A percentile compares a stretch with the other conserved stretches of the same genome.
Conservation (phyloP, 345 rosid species). For the Pseudoturritis turrita region DNA sequence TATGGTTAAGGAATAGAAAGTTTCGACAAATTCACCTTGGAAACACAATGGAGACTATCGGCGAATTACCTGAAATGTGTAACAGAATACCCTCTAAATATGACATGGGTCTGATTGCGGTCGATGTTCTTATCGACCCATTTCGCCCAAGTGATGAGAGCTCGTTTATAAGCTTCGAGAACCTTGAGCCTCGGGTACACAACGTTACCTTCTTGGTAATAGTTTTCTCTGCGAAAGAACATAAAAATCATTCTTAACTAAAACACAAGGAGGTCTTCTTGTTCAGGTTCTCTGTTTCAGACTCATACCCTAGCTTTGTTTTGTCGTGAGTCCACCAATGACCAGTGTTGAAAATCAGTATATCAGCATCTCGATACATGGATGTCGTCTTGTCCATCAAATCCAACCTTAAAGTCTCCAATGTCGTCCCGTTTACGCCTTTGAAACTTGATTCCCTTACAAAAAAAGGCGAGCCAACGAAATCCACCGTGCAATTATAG, state of each 20-base stretch:
- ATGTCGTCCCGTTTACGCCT: conserved; percentile 42
- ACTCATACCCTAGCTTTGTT: conserved; percentile 69
- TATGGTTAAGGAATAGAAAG: background rate
- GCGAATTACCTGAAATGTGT: conserved; percentile 66
- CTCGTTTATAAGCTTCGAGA: conserved; percentile 71
- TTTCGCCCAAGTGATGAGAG: conserved; percentile 79
- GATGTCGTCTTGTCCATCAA: conserved; percentile 69
- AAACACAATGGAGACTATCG: background rate
- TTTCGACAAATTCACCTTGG: background rate
- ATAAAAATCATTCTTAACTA: background rate
- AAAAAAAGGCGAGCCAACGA: conserved; percentile 74
- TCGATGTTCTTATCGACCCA: conserved; percentile 75
- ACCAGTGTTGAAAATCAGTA: conserved; percentile 81
- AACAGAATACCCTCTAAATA: conserved; percentile 81
- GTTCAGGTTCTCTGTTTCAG: background rate
- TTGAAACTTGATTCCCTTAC: conserved; percentile 68
- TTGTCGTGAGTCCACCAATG: conserved; percentile 99
- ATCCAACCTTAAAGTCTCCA: conserved; percentile 81
- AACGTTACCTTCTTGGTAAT: conserved; percentile 81
- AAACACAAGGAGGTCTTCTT: background rate
- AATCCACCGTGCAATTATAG: conserved; percentile 79
- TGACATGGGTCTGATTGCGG: conserved; percentile 43
- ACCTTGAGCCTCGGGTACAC: conserved; percentile 75
- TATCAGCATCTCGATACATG: conserved; percentile 73
- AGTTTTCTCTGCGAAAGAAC: conserved; percentile 51